A percentile compares a stretch with the other conserved stretches of the same genome.
These are phyloP conservation scores for Didymella exigua DNA, from an alignment of 2,329 filamentous ascomycete genomes.

Conservation along the genomic window DNA sequence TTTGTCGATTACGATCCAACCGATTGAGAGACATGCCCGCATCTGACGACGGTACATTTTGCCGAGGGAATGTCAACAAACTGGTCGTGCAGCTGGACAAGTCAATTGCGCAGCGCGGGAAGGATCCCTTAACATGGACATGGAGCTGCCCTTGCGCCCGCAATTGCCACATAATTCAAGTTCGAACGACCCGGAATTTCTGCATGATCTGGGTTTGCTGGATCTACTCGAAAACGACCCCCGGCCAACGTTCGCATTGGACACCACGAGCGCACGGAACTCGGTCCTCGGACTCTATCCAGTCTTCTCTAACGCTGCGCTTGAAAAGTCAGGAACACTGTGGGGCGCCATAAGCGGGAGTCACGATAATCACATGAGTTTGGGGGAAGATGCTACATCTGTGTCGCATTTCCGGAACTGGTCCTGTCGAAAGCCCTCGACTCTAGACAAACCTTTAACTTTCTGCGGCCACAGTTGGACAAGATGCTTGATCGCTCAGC, in stretches of 20 bases:
- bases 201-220: constrained; percentile 26
- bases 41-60: not conserved
- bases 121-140: not conserved
- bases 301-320: constrained; percentile 32
- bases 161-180: not conserved
- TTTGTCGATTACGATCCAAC: not conserved
- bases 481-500: constrained; percentile 20
- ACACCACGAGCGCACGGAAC: constrained; percentile 6
- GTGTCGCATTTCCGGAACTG: constrained; percentile 27
- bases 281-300: not conserved
- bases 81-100: not conserved
- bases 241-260: constrained; percentile 27
- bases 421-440: constrained; percentile 6
- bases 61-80: not conserved
- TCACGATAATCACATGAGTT: not conserved
- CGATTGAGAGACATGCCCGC: not conserved
- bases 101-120: not conserved
- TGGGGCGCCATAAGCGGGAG: constrained; percentile 15
- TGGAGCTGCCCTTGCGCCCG: not conserved
- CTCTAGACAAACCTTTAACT: not conserved
- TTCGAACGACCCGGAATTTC: constrained; percentile 8
- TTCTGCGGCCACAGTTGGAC: constrained; percentile 21
- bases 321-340: constrained; percentile 19
- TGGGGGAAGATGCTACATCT: not conserved
- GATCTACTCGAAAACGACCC: constrained; percentile 30